phyloP scores from a whole-genome alignment of 129 eudicot species.

The Pseudognaphalium luteoalbum region DNA sequence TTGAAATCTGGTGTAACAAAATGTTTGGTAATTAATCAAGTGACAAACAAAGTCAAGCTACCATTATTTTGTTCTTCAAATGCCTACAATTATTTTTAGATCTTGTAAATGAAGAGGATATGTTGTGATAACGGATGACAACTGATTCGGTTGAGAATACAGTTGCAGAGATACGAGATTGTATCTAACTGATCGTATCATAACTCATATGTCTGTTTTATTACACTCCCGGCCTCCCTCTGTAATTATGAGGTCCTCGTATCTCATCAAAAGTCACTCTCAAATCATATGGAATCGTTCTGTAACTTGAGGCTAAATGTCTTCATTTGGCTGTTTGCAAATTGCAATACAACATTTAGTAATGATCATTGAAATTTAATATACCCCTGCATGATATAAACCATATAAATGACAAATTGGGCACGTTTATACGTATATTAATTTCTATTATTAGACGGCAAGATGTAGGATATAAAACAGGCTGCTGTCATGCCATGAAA shows the following conservation, averaged over 20 bases:
- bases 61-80: not conserved
- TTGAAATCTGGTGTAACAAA: not conserved
- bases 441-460: slow-evolving; percentile 7
- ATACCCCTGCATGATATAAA: not conserved
- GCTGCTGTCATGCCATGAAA: not conserved
- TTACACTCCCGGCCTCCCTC: no score
- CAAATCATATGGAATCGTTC: no score
- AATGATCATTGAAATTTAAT: no score
- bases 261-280: no score
- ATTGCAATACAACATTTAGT: no score
- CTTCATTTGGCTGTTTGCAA: no score
- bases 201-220: no score
- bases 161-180: not conserved
- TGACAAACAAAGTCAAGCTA: not conserved
- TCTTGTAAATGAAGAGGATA: no score
- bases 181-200: no score
- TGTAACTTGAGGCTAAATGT: no score
- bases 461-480: not conserved
- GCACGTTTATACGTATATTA: not conserved
- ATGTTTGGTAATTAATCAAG: not conserved
- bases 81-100: not conserved
- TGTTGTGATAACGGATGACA: not conserved
- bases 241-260: no score
- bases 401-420: not conserved
- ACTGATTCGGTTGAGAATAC: not conserved